Conservation (phyloP, 2,329 filamentous ascomycete species). For the Aspergillus proliferans region DNA sequence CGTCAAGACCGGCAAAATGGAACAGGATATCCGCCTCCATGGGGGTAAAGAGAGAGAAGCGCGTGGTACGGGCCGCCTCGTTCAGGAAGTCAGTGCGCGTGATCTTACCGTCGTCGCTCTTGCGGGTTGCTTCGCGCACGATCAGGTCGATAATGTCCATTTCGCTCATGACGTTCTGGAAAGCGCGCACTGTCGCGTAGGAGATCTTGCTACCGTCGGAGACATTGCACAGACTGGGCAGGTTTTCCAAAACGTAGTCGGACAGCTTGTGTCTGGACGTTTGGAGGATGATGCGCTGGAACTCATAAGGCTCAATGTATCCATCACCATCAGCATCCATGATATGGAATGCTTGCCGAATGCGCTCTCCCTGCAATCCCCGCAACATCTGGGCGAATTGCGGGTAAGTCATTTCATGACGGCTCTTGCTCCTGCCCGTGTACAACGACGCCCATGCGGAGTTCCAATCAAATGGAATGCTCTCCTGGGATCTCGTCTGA, state of each 20-base stretch:
- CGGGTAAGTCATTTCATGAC: conserved; percentile 87
- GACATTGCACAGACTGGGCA: conserved; percentile 92
- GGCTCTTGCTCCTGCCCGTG: conserved; percentile 77
- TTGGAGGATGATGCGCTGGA: conserved; percentile 92
- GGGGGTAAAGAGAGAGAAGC: conserved; percentile 93
- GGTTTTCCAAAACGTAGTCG: conserved; percentile 85
- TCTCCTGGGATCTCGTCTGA: conserved; percentile 76
- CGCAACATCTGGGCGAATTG: conserved; percentile 98
- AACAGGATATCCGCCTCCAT: conserved; percentile 99
- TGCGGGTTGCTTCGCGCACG: conserved; percentile 75
- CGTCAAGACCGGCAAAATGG: conserved; percentile 91
- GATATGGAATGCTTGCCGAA: conserved; percentile 86
- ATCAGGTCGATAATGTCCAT: conserved; percentile 97
- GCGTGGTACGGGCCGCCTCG: conserved; percentile 81
- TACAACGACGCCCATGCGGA: conserved; percentile 95
- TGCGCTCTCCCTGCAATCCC: conserved; percentile 89
- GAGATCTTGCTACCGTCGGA: conserved; percentile 87
- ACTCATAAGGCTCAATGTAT: conserved; percentile 91
- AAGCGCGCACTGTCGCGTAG: conserved; percentile 93
- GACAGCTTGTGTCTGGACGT: conserved; percentile 94
- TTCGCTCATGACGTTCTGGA: conserved; percentile 95
- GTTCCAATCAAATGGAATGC: conserved; percentile 93
- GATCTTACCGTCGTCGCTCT: conserved; percentile 85
- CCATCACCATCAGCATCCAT: conserved; percentile 90
- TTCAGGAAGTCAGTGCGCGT: conserved; percentile 90